Percentiles rank a stretch among this genome's conserved stretches.
These are phyloP conservation scores for Cyberlindnera amylophila DNA, from an alignment of 805 yeast genomes.

Conservation along the genomic window DNA sequence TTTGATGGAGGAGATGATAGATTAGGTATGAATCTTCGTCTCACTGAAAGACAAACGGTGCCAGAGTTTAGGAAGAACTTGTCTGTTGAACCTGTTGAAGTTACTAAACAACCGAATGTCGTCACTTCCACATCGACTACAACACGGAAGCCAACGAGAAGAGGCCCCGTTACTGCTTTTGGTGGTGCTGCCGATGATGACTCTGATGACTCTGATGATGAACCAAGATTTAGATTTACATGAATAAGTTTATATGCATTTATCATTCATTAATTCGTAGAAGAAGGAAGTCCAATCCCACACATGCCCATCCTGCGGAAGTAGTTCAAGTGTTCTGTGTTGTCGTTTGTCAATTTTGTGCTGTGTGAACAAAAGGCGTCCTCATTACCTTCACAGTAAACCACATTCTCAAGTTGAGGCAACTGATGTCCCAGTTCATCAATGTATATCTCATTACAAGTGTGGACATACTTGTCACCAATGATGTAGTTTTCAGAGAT, in stretches of 20 bases:
- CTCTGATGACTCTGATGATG: slow-evolving; percentile 27
- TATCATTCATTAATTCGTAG: neutral
- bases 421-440: slow-evolving; percentile 18
- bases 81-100: neutral
- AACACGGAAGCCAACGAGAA: neutral
- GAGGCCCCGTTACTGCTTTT: neutral
- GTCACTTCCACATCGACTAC: no score
- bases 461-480: slow-evolving; percentile 19
- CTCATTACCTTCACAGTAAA: slow-evolving; percentile 66
- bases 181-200: neutral
- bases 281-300: slow-evolving; percentile 17
- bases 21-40: slow-evolving; percentile 22
- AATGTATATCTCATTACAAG: slow-evolving; percentile 24
- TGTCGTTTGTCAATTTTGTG: slow-evolving; percentile 17
- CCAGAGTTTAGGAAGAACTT: slow-evolving; percentile 21
- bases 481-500: slow-evolving; percentile 15
- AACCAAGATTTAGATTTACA: slow-evolving; percentile 32
- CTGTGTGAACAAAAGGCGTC: slow-evolving; percentile 48
- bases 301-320: slow-evolving; percentile 28
- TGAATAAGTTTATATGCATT: no score
- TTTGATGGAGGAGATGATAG: slow-evolving; percentile 21
- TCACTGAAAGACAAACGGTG: slow-evolving; percentile 5
- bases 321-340: slow-evolving; percentile 27
- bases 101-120: no score
- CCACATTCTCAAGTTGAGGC: slow-evolving; percentile 47